Evolutionary conservation across 139 green algal genomes (phyloP).

Genomic region (Chlamydomonas sp.): DNA sequence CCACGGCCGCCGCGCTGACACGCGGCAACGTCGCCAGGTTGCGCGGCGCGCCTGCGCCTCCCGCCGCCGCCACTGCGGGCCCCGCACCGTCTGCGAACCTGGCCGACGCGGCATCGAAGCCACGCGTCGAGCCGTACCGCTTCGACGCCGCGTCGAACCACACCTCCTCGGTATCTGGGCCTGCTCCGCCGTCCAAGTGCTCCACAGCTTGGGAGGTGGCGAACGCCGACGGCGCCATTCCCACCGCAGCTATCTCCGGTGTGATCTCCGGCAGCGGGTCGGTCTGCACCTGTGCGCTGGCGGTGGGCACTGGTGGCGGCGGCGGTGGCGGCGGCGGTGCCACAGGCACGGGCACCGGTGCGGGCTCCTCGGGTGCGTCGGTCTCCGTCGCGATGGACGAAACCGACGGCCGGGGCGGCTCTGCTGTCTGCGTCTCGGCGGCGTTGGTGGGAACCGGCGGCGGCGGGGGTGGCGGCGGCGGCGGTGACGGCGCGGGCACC

Average conservation of each 20-base stretch:
- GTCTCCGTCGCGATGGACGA: constrained; percentile 8
- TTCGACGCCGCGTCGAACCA: too few species aligned
- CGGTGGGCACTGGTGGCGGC: too few species aligned
- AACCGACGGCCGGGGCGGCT: background rate
- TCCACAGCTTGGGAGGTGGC: background rate
- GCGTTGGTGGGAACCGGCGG: background rate
- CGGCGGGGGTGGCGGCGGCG: background rate
- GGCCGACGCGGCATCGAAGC: too few species aligned
- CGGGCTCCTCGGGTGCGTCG: background rate
- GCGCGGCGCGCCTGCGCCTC: too few species aligned
- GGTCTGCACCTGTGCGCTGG: background rate
- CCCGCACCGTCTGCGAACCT: too few species aligned
- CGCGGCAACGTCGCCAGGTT: too few species aligned
- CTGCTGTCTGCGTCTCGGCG: background rate
- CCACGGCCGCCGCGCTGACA: too few species aligned
- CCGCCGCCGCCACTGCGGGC: too few species aligned
- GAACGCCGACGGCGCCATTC: constrained; percentile 1
- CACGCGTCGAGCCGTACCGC: too few species aligned
- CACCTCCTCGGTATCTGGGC: too few species aligned
- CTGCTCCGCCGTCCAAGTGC: background rate
- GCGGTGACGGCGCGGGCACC: background rate
- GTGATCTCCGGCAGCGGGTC: too few species aligned
- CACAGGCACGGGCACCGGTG: background rate
- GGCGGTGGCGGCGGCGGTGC: background rate
- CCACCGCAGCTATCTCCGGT: background rate